Conservation (phyloP, 768 basidiomycete genomes). For the Lactifluus piperatus region DNA sequence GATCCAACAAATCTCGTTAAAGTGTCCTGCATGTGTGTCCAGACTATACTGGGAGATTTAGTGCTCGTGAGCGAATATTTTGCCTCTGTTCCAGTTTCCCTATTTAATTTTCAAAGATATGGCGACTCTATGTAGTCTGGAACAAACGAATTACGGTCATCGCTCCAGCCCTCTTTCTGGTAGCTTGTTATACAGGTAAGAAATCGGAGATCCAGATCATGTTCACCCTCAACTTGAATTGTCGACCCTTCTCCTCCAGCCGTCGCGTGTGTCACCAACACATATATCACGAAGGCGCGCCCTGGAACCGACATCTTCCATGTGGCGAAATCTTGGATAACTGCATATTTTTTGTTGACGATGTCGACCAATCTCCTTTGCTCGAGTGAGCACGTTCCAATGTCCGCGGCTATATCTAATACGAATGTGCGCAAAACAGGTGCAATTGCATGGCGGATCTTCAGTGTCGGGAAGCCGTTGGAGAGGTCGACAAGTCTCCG, state of each 20-base stretch:
- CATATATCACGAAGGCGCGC: background rate
- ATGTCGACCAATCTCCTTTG: background rate
- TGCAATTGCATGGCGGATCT: background rate
- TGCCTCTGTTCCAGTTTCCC: background rate
- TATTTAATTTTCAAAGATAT: background rate
- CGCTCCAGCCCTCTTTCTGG: background rate
- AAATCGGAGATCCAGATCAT: background rate
- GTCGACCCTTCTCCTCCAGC: background rate
- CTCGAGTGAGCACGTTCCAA: background rate
- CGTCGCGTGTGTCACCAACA: background rate
- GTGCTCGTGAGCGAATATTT: background rate
- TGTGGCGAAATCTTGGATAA: background rate
- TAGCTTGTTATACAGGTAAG: constrained; percentile 2
- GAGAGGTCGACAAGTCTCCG: background rate
- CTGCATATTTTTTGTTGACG: background rate
- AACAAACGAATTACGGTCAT: background rate
- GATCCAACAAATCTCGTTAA: background rate
- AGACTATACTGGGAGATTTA: background rate
- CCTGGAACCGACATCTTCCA: background rate
- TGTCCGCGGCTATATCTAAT: background rate
- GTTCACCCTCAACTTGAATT: background rate
- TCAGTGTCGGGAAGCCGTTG: background rate
- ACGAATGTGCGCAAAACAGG: background rate
- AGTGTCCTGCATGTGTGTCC: background rate
- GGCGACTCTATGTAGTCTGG: constrained; percentile 3